These are phyloP conservation scores for Ambrosia hybrid DNA, from an alignment of 140 eudicot genomes.

Conservation along the genomic window DNA sequence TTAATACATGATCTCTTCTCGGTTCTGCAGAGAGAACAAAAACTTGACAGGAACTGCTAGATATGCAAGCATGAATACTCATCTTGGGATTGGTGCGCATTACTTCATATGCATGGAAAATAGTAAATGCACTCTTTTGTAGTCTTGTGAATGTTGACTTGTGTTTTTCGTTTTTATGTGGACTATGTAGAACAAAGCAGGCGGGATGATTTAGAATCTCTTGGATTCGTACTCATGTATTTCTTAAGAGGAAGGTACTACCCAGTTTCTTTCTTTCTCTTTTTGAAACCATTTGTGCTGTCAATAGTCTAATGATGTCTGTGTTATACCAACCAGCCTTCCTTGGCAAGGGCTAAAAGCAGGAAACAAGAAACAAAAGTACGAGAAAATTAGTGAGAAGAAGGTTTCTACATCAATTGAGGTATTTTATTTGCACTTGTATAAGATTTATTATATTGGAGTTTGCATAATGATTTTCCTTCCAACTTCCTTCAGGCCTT, in stretches of 20 bases:
- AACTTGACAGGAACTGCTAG: constrained; percentile 88
- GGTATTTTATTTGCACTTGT: constrained; percentile 34
- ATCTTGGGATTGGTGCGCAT: constrained; percentile 67
- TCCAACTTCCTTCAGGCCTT: constrained; percentile 39
- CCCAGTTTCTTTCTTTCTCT: not conserved
- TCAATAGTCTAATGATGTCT: constrained; percentile 15
- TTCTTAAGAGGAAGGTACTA: constrained; percentile 79
- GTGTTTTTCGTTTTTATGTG: not conserved
- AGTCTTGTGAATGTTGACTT: constrained; percentile 11
- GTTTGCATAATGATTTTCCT: constrained; percentile 12
- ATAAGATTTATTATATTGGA: not conserved
- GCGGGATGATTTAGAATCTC: constrained; percentile 86
- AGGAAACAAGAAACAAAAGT: constrained; percentile 77
- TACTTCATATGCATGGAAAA: not conserved
- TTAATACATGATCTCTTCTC: not conserved
- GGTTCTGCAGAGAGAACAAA: constrained; percentile 63
- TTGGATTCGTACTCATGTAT: constrained; percentile 79
- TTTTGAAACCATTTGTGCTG: not conserved
- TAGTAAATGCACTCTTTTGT: not conserved
- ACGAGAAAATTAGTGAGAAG: constrained; percentile 72
- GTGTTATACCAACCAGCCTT: constrained; percentile 42
- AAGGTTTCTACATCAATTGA: constrained; percentile 74
- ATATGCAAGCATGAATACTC: constrained; percentile 88
- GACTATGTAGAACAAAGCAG: constrained; percentile 69
- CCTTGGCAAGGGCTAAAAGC: constrained; percentile 96